Percentiles rank a stretch among this genome's conserved stretches.
Conservation (phyloP, 306 rosid species). For the Alnus glutinosa region DNA sequence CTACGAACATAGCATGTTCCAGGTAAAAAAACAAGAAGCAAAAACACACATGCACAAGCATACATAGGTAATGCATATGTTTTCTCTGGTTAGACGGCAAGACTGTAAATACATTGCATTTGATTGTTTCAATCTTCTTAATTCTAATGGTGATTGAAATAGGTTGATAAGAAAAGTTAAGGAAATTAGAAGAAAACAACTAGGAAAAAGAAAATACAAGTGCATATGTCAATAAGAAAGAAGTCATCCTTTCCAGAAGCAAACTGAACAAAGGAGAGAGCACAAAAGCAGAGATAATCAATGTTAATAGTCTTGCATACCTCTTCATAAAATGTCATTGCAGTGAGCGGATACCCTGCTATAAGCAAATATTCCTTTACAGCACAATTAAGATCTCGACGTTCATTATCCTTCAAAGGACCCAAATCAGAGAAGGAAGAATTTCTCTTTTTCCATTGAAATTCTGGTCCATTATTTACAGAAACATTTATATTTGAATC, state of each 20-base stretch:
- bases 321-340: slow-evolving; percentile 99
- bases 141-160: background rate
- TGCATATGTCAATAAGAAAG: slow-evolving; percentile 6
- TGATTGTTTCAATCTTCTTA: background rate
- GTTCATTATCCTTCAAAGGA: slow-evolving; percentile 77
- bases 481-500: slow-evolving; percentile 49
- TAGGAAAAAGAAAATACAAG: background rate
- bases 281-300: background rate
- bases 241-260: background rate
- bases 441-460: slow-evolving; percentile 48
- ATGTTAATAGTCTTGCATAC: slow-evolving; percentile 37
- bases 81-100: background rate
- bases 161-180: background rate
- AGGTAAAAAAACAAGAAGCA: background rate
- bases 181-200: background rate
- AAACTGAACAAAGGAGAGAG: background rate
- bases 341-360: slow-evolving; percentile 96
- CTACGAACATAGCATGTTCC: too few species aligned
- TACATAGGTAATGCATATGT: background rate
- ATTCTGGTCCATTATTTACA: slow-evolving; percentile 41
- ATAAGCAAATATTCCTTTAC: slow-evolving; percentile 90
- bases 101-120: background rate
- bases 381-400: slow-evolving; percentile 88
- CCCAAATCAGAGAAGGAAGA: slow-evolving; percentile 71
- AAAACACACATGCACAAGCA: background rate